A percentile compares a stretch with the other conserved stretches of the same genome.
Conservation (phyloP, 2,329 filamentous ascomycete genomes). For the Penicillium polonicum region DNA sequence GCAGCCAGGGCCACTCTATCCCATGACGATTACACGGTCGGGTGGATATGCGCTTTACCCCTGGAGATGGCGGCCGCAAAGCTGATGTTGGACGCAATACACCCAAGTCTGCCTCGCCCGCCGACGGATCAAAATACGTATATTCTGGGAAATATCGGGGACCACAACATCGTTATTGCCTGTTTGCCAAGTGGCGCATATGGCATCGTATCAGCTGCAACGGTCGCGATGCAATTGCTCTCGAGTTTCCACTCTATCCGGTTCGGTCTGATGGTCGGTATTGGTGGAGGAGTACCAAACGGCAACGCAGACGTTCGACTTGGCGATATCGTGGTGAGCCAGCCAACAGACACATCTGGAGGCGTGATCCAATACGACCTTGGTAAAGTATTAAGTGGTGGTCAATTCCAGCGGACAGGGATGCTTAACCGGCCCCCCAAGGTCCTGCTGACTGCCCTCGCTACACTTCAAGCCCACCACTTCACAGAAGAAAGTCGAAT, state of each 20-base stretch:
- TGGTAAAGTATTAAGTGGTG: slow-evolving; percentile 6
- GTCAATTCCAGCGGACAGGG: slow-evolving; percentile 4
- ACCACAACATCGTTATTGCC: slow-evolving; percentile 24
- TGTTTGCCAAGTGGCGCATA: slow-evolving; percentile 14
- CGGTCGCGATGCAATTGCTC: slow-evolving; percentile 16
- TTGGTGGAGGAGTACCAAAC: slow-evolving; percentile 20
- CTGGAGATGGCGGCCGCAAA: too few relatives aligned
- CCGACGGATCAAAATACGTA: too few relatives aligned
- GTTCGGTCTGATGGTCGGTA: slow-evolving; percentile 22
- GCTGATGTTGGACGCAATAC: too few relatives aligned
- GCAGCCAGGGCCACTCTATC: too few relatives aligned
- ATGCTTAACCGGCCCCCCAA: slow-evolving; percentile 1
- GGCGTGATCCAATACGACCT: slow-evolving; percentile 18
- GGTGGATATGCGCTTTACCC: too few relatives aligned
- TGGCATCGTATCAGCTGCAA: slow-evolving; percentile 16
- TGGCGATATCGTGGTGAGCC: slow-evolving; percentile 22
- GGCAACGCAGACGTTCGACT: slow-evolving; percentile 16
- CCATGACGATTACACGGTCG: too few relatives aligned
- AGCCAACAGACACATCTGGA: neutral
- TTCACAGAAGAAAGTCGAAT: too few relatives aligned
- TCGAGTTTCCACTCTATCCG: slow-evolving; percentile 21
- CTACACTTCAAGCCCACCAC: neutral
- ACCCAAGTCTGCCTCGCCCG: too few relatives aligned
- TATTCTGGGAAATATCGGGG: too few relatives aligned
- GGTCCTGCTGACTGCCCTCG: neutral